These are phyloP conservation scores for Immersiporthe knoxdaviesiana DNA, from an alignment of 2,329 filamentous ascomycete genomes.

Conservation along the genomic window DNA sequence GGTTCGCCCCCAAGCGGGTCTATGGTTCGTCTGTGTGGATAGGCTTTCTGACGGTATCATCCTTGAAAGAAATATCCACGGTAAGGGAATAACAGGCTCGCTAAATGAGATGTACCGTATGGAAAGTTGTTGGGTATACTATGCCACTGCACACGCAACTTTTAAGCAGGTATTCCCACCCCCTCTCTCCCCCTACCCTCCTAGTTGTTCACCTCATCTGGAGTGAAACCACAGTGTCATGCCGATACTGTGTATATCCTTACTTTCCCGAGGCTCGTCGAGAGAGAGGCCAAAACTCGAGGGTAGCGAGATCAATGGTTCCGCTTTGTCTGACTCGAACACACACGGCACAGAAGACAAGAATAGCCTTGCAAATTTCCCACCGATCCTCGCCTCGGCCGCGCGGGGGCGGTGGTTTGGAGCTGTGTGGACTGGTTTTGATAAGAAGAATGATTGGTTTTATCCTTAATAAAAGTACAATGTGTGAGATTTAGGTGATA, in stretches of 20 bases:
- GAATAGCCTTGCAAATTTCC: not conserved
- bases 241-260: not conserved
- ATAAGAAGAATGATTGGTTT: not conserved
- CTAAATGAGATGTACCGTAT: not conserved
- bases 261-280: not conserved
- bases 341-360: not conserved
- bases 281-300: not conserved
- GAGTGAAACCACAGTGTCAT: not conserved
- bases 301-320: slow-evolving; percentile 8
- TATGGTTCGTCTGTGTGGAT: not conserved
- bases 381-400: not conserved
- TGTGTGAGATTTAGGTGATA: not conserved
- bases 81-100: not conserved
- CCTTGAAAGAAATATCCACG: not conserved
- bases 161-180: not conserved
- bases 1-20: not conserved
- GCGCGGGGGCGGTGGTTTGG: not conserved
- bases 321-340: slow-evolving; percentile 3
- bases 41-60: not conserved
- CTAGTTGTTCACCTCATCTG: too few relatives aligned
- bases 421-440: not conserved
- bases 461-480: not conserved
- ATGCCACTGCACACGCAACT: not conserved
- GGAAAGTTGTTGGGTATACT: not conserved
- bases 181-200: too few relatives aligned